Percentiles rank a stretch among this genome's conserved stretches.
Conservation (phyloP, 129 eudicot species). For the Tanacetum coccineum region DNA sequence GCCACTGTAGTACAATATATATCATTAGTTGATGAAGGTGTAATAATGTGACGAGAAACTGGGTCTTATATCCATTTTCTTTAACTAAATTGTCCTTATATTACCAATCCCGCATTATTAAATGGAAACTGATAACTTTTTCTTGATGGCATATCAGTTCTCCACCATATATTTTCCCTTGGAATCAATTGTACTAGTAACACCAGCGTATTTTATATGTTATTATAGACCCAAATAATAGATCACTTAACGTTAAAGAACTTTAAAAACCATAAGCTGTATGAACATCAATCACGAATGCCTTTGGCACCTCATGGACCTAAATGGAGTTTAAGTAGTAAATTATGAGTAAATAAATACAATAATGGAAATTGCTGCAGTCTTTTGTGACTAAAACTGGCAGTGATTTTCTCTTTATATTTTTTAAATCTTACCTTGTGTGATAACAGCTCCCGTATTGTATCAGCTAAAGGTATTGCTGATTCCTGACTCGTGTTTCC, state of each 20-base stretch:
- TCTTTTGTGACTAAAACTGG: neutral
- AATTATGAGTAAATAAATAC: neutral
- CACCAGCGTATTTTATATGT: neutral
- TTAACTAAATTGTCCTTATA: neutral
- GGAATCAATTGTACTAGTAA: neutral
- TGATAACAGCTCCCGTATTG: slow-evolving; percentile 54
- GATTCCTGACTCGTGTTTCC: slow-evolving; percentile 42
- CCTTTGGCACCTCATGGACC: neutral
- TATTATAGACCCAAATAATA: neutral
- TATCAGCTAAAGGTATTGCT: slow-evolving; percentile 58
- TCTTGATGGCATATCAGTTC: neutral
- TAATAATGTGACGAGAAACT: neutral
- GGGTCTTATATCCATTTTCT: neutral
- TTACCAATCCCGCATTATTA: neutral
- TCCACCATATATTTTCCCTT: neutral
- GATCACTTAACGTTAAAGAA: neutral
- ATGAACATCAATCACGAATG: neutral
- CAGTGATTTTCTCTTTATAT: neutral
- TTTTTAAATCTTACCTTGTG: slow-evolving; percentile 49
- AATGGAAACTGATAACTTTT: neutral
- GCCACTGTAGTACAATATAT: neutral
- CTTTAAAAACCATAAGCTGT: neutral
- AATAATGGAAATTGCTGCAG: neutral
- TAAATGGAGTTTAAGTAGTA: neutral
- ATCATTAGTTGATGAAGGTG: neutral